Conservation (phyloP, 2,329 filamentous ascomycete genomes). For the Cladosporium sp. region DNA sequence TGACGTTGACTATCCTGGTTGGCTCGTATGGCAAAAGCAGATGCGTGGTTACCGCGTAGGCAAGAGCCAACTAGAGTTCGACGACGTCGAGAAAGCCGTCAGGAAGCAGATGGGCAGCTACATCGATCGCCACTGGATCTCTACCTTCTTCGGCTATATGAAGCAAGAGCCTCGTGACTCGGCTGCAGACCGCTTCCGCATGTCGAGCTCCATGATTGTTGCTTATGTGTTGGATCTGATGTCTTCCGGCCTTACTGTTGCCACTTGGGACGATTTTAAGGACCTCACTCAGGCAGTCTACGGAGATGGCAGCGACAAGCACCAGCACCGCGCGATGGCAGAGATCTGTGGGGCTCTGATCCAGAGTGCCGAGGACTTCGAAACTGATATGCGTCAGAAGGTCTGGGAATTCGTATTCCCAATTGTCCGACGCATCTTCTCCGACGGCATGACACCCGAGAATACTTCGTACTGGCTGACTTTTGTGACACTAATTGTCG, state of each 20-base stretch:
- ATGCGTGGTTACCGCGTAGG: conserved; percentile 77
- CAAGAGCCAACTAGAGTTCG: conserved; percentile 68
- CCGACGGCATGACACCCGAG: conserved; percentile 89
- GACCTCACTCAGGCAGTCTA: conserved; percentile 73
- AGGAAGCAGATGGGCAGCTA: conserved; percentile 75
- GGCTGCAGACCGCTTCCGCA: conserved; percentile 78
- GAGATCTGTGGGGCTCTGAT: conserved; percentile 89
- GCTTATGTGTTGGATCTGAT: conserved; percentile 89
- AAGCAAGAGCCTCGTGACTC: conserved; percentile 92
- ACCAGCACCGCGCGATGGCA: conserved; percentile 91
- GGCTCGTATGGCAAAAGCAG: conserved; percentile 89
- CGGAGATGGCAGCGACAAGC: conserved; percentile 91
- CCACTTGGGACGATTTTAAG: conserved; percentile 83
- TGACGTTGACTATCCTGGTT: conserved; percentile 87
- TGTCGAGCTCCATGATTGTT: conserved; percentile 80
- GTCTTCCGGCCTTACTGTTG: conserved; percentile 70
- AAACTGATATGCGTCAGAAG: conserved; percentile 65
- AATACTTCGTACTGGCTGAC: conserved; percentile 94
- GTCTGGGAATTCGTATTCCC: conserved; percentile 91
- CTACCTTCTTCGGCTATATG: conserved; percentile 82
- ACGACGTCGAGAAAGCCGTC: conserved; percentile 70
- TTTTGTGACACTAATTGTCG: conserved; percentile 83
- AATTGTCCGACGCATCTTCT: conserved; percentile 77
- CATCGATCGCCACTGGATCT: conserved; percentile 80
- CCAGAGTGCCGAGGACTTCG: conserved; percentile 73